These are phyloP conservation scores for Tolypocladium endophyticum DNA, from an alignment of 2,329 filamentous ascomycete species.

Conservation along the genomic window DNA sequence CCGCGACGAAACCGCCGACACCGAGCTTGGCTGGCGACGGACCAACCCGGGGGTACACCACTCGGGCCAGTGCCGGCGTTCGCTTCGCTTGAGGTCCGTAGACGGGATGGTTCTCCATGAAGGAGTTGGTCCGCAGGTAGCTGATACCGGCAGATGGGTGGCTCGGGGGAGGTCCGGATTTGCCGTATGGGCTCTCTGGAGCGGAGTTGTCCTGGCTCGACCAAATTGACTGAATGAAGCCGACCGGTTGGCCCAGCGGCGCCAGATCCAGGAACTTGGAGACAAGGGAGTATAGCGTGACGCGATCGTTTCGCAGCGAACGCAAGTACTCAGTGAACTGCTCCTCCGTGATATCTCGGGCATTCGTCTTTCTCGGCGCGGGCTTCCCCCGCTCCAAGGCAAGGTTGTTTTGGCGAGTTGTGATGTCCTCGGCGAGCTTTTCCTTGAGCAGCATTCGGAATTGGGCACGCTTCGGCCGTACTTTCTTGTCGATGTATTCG, in stretches of 20 bases:
- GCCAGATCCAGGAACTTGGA: slow-evolving; percentile 53
- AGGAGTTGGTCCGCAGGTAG: slow-evolving; percentile 46
- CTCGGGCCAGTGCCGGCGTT: slow-evolving; percentile 37
- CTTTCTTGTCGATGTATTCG: slow-evolving; percentile 40
- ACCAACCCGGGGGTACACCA: slow-evolving; percentile 34
- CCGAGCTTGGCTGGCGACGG: slow-evolving; percentile 32
- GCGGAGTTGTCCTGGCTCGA: slow-evolving; percentile 13
- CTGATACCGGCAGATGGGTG: slow-evolving; percentile 54
- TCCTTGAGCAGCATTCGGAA: slow-evolving; percentile 45
- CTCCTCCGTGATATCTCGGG: slow-evolving; percentile 33
- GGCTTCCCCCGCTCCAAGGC: slow-evolving; percentile 28
- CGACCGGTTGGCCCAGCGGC: slow-evolving; percentile 29
- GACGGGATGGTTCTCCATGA: slow-evolving; percentile 48
- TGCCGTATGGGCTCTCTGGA: slow-evolving; percentile 33
- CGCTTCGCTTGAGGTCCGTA: slow-evolving; percentile 47
- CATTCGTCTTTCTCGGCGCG: slow-evolving; percentile 15
- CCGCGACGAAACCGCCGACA: slow-evolving; percentile 42
- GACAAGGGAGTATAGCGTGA: slow-evolving; percentile 41
- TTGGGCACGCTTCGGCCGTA: slow-evolving; percentile 40
- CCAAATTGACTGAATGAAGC: slow-evolving; percentile 14
- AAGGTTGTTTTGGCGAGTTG: slow-evolving; percentile 20
- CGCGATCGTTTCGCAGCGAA: slow-evolving; percentile 38
- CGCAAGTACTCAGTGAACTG: slow-evolving; percentile 43
- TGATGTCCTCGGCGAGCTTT: slow-evolving; percentile 36
- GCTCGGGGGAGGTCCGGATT: slow-evolving; percentile 45